Base-by-base conservation (phyloP, 176 grass and related monocot species). In the Ensete glaucum region DNA sequence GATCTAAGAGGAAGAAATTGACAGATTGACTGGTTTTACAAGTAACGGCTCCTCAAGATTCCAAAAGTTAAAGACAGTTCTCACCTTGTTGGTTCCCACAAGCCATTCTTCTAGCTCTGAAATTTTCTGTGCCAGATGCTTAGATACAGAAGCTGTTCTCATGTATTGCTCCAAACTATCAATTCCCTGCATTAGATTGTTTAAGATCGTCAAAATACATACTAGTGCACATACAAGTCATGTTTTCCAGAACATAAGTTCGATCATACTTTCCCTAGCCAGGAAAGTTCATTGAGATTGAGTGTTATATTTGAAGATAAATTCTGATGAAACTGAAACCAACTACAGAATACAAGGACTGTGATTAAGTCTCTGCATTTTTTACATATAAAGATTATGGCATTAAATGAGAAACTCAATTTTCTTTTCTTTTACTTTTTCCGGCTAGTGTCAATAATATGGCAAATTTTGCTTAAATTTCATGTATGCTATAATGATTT, bases 71-170 rank as follows among this genome's bases (percentile, higher is more conserved):
- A 62, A 26, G 62, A 52, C 19, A 21, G 77, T 56, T 72, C 14
- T 54, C 86, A 96, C 93, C 87, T 90, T 60, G n/a, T 87, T 74
- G 62, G 79, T 87, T 26, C 88, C 79, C 77, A 77, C 55, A 76
- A 81, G 53, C 23, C 90, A 92, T 54, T 64, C 63, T 85, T 92
- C 90, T 52, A 96, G 82, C 73, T 90, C 76, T 79, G 52, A 71
- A 27, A 90, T 77, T 77, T 92, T 92, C 73, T 82, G 51, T 43
- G 71, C 84, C 11, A 90, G 83, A 52, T 78, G 65, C 54, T 70
- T 58, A 50, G 49, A 5, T 43, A 6, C 58, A 74, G 59, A 25
- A 58, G 68, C 84, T 54, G 4, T 62, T 50, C 75, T 21, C 60
- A 20, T 83, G 62, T 76, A 82, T 83, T 71, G 75, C 9, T 71